phyloP scores from a whole-genome alignment of 192 early-diverging fungal genomes.

The Podochytrium sp. region DNA sequence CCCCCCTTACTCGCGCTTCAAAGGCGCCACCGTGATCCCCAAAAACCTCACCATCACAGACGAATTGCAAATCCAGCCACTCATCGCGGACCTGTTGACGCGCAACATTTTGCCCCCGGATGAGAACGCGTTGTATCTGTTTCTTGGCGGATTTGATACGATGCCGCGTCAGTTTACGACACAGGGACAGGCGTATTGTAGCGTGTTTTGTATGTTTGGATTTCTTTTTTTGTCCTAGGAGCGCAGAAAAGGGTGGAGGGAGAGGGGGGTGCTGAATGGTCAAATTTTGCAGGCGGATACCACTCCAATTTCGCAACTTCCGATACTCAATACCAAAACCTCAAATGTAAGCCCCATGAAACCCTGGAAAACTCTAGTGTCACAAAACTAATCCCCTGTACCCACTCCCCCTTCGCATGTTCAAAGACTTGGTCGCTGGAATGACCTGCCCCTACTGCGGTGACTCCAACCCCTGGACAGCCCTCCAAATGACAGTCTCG shows the following conservation, averaged over 20 bases:
- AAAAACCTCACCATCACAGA: slow-evolving; percentile 2
- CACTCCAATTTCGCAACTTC: slow-evolving; percentile 23
- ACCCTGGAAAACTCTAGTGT: neutral
- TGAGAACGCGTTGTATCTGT: slow-evolving; percentile 18
- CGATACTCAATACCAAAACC: slow-evolving; percentile 1
- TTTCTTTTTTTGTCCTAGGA: neutral
- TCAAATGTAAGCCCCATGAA: slow-evolving; percentile 15
- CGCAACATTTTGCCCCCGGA: slow-evolving; percentile 24
- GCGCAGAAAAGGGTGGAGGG: neutral
- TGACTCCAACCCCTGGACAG: slow-evolving; percentile 26
- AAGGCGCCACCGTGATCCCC: slow-evolving; percentile 19
- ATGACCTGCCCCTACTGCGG: slow-evolving; percentile 34
- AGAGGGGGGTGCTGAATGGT: neutral
- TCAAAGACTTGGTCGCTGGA: neutral
- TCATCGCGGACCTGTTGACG: slow-evolving; percentile 18
- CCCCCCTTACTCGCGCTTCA: slow-evolving; percentile 20
- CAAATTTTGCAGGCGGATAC: slow-evolving; percentile 26
- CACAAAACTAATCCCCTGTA: too few relatives aligned
- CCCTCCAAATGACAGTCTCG: slow-evolving; percentile 25
- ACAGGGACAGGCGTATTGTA: slow-evolving; percentile 18
- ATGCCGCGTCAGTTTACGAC: slow-evolving; percentile 10
- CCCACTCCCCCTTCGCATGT: neutral
- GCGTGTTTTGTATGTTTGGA: slow-evolving; percentile 20
- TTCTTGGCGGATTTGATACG: slow-evolving; percentile 27
- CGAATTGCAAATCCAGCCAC: slow-evolving; percentile 23